These are phyloP conservation scores for Holtermannia corniformis DNA, from an alignment of 768 basidiomycete species.

Conservation along the genomic window DNA sequence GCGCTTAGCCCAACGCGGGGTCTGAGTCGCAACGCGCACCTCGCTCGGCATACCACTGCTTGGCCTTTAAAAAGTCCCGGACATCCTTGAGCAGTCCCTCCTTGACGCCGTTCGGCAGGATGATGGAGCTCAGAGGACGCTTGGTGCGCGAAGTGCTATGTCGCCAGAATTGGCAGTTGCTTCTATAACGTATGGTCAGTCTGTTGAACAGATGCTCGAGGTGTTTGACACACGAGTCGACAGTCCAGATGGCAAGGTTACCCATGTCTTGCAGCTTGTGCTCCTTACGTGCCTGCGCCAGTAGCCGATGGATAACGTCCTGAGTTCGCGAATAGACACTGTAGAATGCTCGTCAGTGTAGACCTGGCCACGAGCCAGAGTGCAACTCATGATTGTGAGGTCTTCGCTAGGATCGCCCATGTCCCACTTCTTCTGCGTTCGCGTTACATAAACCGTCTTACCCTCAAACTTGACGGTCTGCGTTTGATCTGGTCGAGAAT, in stretches of 20 bases:
- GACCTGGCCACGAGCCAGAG: neutral
- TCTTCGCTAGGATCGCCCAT: conserved; percentile 5
- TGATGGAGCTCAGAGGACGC: conserved; percentile 30
- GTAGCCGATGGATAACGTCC: conserved; percentile 7
- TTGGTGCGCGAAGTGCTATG: conserved; percentile 14
- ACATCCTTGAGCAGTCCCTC: conserved; percentile 28
- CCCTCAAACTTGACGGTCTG: conserved; percentile 4
- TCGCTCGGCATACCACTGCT: conserved; percentile 32
- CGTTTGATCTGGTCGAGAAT: neutral
- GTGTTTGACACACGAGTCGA: no score
- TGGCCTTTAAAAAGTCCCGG: conserved; percentile 24
- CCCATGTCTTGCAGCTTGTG: conserved; percentile 1
- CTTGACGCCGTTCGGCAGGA: conserved; percentile 26
- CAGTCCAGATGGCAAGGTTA: conserved; percentile 4
- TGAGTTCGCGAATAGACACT: neutral
- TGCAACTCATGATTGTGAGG: neutral
- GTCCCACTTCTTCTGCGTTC: conserved; percentile 1
- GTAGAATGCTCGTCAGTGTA: no score
- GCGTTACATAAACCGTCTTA: neutral
- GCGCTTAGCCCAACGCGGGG: neutral
- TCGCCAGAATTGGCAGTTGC: conserved; percentile 1
- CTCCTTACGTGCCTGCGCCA: neutral
- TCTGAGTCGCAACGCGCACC: conserved; percentile 13
- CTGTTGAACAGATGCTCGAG: no score
- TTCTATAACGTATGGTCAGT: no score